Base-by-base conservation (phyloP, 257 asterid genomes). In the Echites panduratus region DNA sequence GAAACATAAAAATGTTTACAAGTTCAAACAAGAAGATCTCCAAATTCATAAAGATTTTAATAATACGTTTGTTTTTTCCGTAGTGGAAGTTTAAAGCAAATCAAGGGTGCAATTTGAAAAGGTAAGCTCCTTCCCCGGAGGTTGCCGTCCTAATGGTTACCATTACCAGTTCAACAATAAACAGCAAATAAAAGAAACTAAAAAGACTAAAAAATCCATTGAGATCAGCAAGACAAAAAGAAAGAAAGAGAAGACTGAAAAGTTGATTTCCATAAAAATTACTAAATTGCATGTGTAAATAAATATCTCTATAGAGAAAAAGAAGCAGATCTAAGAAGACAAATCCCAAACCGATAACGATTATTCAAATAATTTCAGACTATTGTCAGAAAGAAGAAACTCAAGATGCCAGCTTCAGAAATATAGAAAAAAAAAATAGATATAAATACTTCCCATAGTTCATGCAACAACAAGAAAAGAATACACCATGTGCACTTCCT, bases 1-100 rank as follows among this genome's bases (percentile, higher is more conserved):
- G 73, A 74, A 70, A 66, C 66, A n/a, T 32, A 71, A 71, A 72
- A 74, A 67, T 14, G 41, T 22, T 45, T 50, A 48, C 64, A 52
- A 68, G 54, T 27, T 48, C n/a, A 56, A 75, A 59, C 26, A 22
- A 24, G 16, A 7, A 35, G 17, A 29, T 72, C 20, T 26, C 26
- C n/a, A 14, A 68, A 27, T 5, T 47, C 10, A 49, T 27, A 8
- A 17, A 68, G 47, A 49, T 29, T 27, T 69, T 29, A 24, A 44
- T 32, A 2, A 4, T 49, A 45, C 11, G 10, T 5, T 2, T 35
- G 5, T 2, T 1, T 9, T 27, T 8, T 26, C 8, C 26, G 5
- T 67, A 22, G 26, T 2, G 19, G 3, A 65, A 65, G 11, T 9
- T 22, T 14, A 38, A 24, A 52, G 58, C 35, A 64, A 38, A 13